A percentile compares a stretch with the other conserved stretches of the same genome.
phyloP scores from a whole-genome alignment of 75 land plant species.

The Picea sitchensis region DNA sequence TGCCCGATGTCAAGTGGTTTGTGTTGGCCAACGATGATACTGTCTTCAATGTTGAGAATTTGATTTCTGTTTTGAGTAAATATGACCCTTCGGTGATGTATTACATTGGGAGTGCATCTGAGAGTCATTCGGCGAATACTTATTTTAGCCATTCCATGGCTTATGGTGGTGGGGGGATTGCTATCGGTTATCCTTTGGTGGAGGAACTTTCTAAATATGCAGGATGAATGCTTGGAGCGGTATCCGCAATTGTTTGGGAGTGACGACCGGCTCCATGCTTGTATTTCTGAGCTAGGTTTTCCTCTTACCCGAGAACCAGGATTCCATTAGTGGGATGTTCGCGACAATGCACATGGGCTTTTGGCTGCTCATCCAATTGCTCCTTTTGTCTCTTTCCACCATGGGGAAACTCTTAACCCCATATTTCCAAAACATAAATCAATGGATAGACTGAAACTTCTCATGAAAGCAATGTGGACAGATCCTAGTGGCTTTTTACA shows the following conservation, averaged over 20 bases:
- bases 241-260: slow-evolving; percentile 52
- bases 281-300: slow-evolving; percentile 63
- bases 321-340: slow-evolving; percentile 68
- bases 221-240: slow-evolving; percentile 53
- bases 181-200: slow-evolving; percentile 58
- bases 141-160: slow-evolving; percentile 76
- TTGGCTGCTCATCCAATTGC: slow-evolving; percentile 75
- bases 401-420: slow-evolving; percentile 58
- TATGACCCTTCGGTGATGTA: slow-evolving; percentile 39
- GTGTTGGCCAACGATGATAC: slow-evolving; percentile 72
- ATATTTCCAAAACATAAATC: slow-evolving; percentile 53
- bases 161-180: slow-evolving; percentile 75
- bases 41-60: slow-evolving; percentile 47
- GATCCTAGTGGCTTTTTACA: slow-evolving; percentile 63
- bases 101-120: slow-evolving; percentile 52
- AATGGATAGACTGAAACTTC: slow-evolving; percentile 39
- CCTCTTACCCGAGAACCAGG: slow-evolving; percentile 48
- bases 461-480: slow-evolving; percentile 49
- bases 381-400: slow-evolving; percentile 78
- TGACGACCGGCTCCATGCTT: slow-evolving; percentile 66
- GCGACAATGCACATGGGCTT: slow-evolving; percentile 67
- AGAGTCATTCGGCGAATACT: slow-evolving; percentile 69
- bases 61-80: slow-evolving; percentile 44
- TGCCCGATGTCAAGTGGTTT: slow-evolving; percentile 55
- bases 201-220: slow-evolving; percentile 31